Percentiles rank a stretch among this genome's conserved stretches.
Conservation (phyloP, 148 eudicot species). For the Rhododendron ferrugineum region DNA sequence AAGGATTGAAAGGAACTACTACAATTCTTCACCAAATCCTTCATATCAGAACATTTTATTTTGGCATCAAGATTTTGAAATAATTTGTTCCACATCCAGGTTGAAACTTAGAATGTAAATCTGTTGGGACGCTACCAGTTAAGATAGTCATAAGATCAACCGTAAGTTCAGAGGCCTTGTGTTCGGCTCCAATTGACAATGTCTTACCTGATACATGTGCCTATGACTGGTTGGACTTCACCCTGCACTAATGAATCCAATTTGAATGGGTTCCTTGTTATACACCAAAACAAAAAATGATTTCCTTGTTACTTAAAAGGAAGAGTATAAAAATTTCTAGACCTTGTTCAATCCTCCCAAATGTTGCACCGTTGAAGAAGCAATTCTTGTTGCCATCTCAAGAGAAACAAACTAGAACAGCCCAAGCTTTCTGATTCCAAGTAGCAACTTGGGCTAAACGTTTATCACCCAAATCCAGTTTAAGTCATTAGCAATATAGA, state of each 20-base stretch:
- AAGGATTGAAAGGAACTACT: neutral
- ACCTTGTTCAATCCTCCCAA: too few relatives aligned
- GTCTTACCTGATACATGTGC: neutral
- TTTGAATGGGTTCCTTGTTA: too few relatives aligned
- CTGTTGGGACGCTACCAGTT: neutral
- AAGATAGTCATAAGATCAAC: neutral
- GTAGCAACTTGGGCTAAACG: neutral
- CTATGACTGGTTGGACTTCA: neutral
- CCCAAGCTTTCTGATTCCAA: neutral
- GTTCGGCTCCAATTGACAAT: too few relatives aligned
- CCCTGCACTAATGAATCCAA: neutral
- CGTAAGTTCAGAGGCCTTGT: neutral
- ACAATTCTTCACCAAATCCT: neutral
- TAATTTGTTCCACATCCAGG: neutral
- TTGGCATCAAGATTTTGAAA: neutral
- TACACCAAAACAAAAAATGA: too few relatives aligned
- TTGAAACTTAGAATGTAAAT: neutral
- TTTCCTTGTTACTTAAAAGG: too few relatives aligned
- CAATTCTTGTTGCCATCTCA: neutral
- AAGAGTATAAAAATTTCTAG: too few relatives aligned
- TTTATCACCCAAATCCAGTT: neutral
- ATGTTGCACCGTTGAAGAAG: too few relatives aligned
- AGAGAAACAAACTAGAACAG: neutral
- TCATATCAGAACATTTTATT: neutral
- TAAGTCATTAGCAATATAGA: neutral